Conservation (phyloP, 441 rosid genomes). For the Jatropha podagrica region DNA sequence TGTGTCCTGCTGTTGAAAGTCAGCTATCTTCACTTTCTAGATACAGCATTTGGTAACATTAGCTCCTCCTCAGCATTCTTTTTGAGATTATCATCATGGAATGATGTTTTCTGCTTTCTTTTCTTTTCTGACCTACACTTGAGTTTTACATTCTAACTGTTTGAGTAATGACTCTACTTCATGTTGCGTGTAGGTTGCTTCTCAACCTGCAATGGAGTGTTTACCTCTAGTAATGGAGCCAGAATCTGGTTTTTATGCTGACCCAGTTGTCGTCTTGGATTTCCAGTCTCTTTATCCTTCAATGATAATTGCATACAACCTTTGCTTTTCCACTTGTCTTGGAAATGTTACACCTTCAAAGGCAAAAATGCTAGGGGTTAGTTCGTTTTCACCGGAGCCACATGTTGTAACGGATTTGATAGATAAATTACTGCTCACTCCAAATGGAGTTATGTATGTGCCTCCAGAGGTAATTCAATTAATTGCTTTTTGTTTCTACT, state of each 20-base stretch:
- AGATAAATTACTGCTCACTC: constrained; percentile 66
- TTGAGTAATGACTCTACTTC: constrained; percentile 17
- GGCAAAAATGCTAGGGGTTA: constrained; percentile 77
- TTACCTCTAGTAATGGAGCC: constrained; percentile 99
- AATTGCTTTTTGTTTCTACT: not conserved
- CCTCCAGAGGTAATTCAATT: constrained; percentile 65
- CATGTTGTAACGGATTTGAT: constrained; percentile 51
- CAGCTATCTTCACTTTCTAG: not conserved
- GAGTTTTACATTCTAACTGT: constrained; percentile 8
- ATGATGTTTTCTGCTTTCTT: not conserved
- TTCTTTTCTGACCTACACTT: not conserved
- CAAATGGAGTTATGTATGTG: constrained; percentile 82
- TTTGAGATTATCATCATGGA: not conserved
- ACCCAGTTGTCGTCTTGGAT: constrained; percentile 96
- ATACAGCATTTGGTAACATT: not conserved
- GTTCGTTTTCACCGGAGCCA: constrained; percentile 66
- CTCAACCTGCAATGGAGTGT: constrained; percentile 99
- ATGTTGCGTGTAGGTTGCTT: constrained; percentile 72
- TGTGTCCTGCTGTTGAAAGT: not conserved
- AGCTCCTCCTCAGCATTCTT: not conserved
- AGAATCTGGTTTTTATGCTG: constrained; percentile 91
- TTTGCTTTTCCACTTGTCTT: constrained; percentile 94
- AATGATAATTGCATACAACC: constrained; percentile 95
- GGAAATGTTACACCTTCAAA: constrained; percentile 72
- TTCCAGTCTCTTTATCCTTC: constrained; percentile 99